phyloP scores from a whole-genome alignment of 495 filamentous ascomycete genomes.

The Alectoria sarmentosa region DNA sequence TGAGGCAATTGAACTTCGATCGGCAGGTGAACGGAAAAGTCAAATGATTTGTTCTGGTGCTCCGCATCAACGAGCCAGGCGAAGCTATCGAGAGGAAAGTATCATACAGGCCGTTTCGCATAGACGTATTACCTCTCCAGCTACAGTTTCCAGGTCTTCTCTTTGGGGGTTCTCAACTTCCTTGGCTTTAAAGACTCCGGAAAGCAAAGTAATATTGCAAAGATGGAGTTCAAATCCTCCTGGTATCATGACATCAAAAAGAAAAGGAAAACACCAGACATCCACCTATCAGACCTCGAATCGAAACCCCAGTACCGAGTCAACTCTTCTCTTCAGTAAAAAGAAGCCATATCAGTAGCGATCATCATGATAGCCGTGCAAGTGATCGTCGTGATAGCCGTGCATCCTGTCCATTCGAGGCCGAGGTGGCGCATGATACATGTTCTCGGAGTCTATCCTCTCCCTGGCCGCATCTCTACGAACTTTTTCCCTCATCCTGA shows the following conservation, averaged over 20 bases:
- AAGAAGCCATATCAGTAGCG: background rate
- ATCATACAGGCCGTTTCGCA: slow-evolving; percentile 9
- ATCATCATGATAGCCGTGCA: background rate
- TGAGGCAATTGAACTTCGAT: background rate
- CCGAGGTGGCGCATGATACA: background rate
- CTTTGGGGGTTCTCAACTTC: background rate
- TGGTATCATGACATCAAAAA: background rate
- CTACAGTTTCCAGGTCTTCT: background rate
- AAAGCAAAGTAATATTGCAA: background rate
- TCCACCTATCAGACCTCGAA: background rate
- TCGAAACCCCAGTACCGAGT: background rate
- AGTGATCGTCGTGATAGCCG: slow-evolving; percentile 1
- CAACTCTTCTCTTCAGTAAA: background rate
- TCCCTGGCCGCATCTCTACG: background rate
- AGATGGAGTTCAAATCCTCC: background rate
- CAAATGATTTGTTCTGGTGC: background rate
- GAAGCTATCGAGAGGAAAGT: slow-evolving; percentile 3
- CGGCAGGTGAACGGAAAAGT: background rate
- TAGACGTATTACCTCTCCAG: slow-evolving; percentile 7
- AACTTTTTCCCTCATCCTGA: background rate
- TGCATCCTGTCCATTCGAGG: background rate
- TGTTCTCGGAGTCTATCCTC: background rate
- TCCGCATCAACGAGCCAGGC: background rate
- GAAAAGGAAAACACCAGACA: background rate
- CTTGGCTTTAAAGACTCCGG: background rate